A percentile compares a stretch with the other conserved stretches of the same genome.
Conservation (phyloP, 306 rosid species). For the Fagus sylvatica region DNA sequence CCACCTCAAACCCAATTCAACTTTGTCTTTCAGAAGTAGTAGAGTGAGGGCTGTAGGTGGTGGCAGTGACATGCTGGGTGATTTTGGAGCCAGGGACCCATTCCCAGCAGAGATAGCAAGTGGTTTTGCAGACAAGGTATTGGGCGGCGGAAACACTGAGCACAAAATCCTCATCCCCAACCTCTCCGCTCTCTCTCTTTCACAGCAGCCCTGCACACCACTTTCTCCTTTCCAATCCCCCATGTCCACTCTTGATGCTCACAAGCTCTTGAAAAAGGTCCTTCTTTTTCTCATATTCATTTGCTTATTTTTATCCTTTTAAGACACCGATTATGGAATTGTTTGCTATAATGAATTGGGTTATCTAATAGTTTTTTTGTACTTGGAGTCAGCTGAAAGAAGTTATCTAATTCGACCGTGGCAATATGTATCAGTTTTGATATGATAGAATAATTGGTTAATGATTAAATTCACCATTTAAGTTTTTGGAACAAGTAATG, state of each 20-base stretch:
- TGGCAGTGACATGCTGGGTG: slow-evolving; percentile 48
- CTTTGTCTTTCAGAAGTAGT: neutral
- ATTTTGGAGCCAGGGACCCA: slow-evolving; percentile 89
- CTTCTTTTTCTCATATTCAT: neutral
- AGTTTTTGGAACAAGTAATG: no score
- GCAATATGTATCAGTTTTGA: no score
- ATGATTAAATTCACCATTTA: no score
- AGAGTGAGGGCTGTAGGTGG: slow-evolving; percentile 29
- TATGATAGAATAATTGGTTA: no score
- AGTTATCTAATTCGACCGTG: no score
- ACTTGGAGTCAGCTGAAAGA: no score
- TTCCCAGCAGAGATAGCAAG: slow-evolving; percentile 87
- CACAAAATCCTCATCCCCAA: slow-evolving; percentile 90
- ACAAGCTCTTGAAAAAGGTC: slow-evolving; percentile 66
- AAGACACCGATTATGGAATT: neutral
- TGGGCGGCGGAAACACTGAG: slow-evolving; percentile 55
- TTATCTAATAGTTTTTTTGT: no score
- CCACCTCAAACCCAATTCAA: neutral
- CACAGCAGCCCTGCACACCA: slow-evolving; percentile 56
- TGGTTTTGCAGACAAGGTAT: slow-evolving; percentile 69
- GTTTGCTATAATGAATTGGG: neutral
- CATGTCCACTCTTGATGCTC: slow-evolving; percentile 55
- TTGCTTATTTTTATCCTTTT: neutral
- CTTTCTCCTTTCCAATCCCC: slow-evolving; percentile 57
- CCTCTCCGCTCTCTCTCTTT: slow-evolving; percentile 60